Evolutionary conservation across 2,329 filamentous ascomycete species (phyloP), one percentile per base, ranked within the genome.

Genomic region (Cadophora malorum): DNA sequence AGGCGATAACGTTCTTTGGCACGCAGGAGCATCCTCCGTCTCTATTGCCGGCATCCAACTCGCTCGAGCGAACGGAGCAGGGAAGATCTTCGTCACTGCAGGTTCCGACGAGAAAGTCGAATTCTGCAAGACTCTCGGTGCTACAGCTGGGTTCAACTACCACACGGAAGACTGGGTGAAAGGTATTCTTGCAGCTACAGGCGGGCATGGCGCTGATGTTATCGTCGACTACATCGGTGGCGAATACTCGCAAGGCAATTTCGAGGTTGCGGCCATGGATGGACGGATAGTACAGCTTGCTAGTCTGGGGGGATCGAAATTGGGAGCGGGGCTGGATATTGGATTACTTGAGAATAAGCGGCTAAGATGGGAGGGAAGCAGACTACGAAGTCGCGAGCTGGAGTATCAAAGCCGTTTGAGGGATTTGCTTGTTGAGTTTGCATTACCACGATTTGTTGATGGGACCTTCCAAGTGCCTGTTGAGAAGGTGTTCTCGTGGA

Each of bases 21-120:
- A 98, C 79, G 95, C 95, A 0, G 95, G 94, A 59, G 95, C 95
- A 1, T 94, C 90, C 19, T 90, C 90, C 49, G 95, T 98, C 60
- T 91, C 89, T 52, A 94, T 97, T 72, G 88, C 94, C 0, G 95
- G 95, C 0, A 94, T 97, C 75, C 95, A 97, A 81, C 87, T 97
- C 28, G 85, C 89, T 3, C 84, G 82, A 68, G 85, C 85, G 23
- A 89, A 90, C 16, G 88, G 89, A 0, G 93, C 94, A 0, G 83
- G 83, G 1, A 86, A 85, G 8, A 85, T 97, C 63, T 97, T 89
- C 78, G 93, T 93, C 1, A 97, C 95, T 0, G 92, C 92, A 0
- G 90, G 94, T 4, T 88, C 88, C 1, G 86, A 92, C 70, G 91
- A 91, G 62, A 98, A 98, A 83, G 90, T 91, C 77, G 83, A 87